Evolutionary conservation across 2,329 filamentous ascomycete genomes (phyloP).

Genomic region (Polychaeton citri): DNA sequence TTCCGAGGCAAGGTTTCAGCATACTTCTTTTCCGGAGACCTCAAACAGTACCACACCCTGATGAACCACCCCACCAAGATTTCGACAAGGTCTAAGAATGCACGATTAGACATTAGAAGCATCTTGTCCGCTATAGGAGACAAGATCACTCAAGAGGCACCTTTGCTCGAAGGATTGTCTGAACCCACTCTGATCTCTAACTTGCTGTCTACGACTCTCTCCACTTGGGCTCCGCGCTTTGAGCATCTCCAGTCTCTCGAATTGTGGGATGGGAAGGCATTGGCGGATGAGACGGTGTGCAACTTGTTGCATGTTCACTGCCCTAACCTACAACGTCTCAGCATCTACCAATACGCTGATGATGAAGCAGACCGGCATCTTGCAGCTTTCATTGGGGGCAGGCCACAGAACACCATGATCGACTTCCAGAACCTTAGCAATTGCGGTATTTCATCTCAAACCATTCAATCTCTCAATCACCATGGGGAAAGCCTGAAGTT

Average conservation of each 20-base stretch:
- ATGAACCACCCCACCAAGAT: slow-evolving; percentile 13
- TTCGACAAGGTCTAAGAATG: slow-evolving; percentile 5
- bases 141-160: slow-evolving; percentile 23
- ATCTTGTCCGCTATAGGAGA: slow-evolving; percentile 38
- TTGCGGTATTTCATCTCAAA: slow-evolving; percentile 40
- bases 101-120: slow-evolving; percentile 25
- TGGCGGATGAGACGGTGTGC: slow-evolving; percentile 41
- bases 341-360: slow-evolving; percentile 37
- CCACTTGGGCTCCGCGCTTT: slow-evolving; percentile 46
- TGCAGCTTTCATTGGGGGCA: slow-evolving; percentile 42
- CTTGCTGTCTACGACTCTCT: slow-evolving; percentile 42
- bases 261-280: slow-evolving; percentile 46
- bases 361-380: slow-evolving; percentile 44
- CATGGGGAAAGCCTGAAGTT: slow-evolving; percentile 43
- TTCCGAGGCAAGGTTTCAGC: slow-evolving; percentile 46
- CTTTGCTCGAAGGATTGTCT: slow-evolving; percentile 39
- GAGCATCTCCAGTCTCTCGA: slow-evolving; percentile 45
- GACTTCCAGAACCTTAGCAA: slow-evolving; percentile 46
- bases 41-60: slow-evolving; percentile 30
- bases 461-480: slow-evolving; percentile 39
- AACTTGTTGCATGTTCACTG: slow-evolving; percentile 45
- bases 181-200: slow-evolving; percentile 20
- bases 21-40: slow-evolving; percentile 40
- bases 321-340: slow-evolving; percentile 47
- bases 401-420: slow-evolving; percentile 44